A percentile compares a stretch with the other conserved stretches of the same genome.
phyloP scores from a whole-genome alignment of 305 asterid genomes.

The Nicotiana rustica region DNA sequence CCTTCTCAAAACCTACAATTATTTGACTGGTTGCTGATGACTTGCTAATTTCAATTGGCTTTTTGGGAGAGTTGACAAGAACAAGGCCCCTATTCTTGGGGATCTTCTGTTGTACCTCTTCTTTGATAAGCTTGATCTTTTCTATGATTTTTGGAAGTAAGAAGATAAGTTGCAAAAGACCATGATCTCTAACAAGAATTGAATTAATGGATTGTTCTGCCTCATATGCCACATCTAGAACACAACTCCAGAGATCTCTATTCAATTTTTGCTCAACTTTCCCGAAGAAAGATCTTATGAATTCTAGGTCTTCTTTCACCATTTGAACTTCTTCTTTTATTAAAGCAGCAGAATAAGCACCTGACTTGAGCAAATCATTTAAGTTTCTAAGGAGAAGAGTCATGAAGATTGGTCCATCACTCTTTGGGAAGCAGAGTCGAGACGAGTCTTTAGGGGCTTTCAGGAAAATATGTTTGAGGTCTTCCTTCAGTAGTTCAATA shows the following conservation, averaged over 20 bases:
- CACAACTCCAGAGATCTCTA: neutral
- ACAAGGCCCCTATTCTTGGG: neutral
- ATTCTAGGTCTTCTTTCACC: neutral
- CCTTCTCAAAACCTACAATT: slow-evolving; percentile 20
- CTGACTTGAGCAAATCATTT: neutral
- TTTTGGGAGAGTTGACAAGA: neutral
- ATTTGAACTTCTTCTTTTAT: neutral
- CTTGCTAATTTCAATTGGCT: neutral
- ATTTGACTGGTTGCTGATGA: neutral
- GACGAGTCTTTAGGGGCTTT: neutral
- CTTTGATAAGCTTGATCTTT: slow-evolving; percentile 28
- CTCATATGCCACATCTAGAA: neutral
- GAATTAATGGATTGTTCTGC: slow-evolving; percentile 17
- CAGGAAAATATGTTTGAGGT: neutral
- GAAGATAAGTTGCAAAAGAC: neutral
- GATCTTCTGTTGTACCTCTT: neutral
- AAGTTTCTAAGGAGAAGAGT: neutral
- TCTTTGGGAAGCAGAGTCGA: neutral
- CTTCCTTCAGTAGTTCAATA: neutral
- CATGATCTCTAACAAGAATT: neutral
- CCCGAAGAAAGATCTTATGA: neutral
- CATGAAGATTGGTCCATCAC: neutral
- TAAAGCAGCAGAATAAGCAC: neutral
- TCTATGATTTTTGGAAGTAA: slow-evolving; percentile 20
- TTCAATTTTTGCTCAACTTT: neutral